Evolutionary conservation across 805 yeast species (phyloP), one percentile per base, ranked within the genome.

Genomic region (Myxozyma udenii): DNA sequence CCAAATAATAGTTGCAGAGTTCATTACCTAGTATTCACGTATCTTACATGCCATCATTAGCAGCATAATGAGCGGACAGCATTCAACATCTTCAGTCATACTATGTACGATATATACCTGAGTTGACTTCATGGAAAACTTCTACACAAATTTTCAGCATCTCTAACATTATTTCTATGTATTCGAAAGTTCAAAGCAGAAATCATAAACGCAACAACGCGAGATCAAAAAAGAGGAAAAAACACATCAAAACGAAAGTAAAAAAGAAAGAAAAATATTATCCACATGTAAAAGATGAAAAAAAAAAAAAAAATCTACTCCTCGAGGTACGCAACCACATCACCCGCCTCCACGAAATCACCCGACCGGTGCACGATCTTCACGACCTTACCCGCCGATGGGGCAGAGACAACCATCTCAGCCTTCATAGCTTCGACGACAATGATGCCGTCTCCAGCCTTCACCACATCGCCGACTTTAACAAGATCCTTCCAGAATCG

Each of bases 361-460:
- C 98, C 98, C 65, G 88, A 87, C 49, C 77, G 75, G 68, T 88
- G 96, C 51, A 81, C 69, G 41, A 87, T 73, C 71, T 85, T 85
- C 44, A 78, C 65, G 21, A 87, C 90, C 64, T 79, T 84, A 63
- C 95, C 95, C 11, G 28, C 53, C 25, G 48, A 41, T 1, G 95
- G 77, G 19, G 97, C 81, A 48, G 70, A 74, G 32, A 91, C 95
- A 45, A 81, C 78, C 97, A 91, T 91, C 71, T 91, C 98, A 0
- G 98, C 93, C 76, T 91, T 91, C 98, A 91, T 91, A 49, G 98
- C 98, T 70, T 91, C 98, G 48, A 91, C 87, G 36, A 93, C 88
- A 60, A 91, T 78, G 55, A 91, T 74, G 3, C 88, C 88, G 62
- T 87, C 91, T 30, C 90, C 95, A 42, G 71, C 77, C 46, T 74